Percentiles rank a stretch among this genome's conserved stretches.
phyloP scores from a whole-genome alignment of 225 moss, liverwort and hornwort genomes.

The Marchantia paleacea region DNA sequence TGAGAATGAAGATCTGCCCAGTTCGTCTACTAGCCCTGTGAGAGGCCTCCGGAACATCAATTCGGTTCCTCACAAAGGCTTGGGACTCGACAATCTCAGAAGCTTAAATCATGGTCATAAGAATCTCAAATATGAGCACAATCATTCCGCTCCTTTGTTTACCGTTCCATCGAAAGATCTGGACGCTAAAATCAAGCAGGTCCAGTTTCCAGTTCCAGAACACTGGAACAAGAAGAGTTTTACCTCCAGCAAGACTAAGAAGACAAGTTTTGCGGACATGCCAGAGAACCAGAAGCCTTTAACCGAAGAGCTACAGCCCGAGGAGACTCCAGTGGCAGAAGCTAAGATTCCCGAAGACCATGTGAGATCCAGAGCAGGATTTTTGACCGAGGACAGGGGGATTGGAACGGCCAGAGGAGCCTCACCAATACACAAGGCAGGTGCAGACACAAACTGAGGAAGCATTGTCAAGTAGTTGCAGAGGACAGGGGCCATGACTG shows the following conservation, averaged over 20 bases:
- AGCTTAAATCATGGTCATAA: conserved; percentile 49
- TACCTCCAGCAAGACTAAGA: conserved; percentile 32
- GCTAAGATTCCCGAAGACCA: conserved; percentile 7
- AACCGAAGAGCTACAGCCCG: background rate
- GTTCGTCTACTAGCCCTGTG: conserved; percentile 26
- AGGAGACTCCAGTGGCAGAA: background rate
- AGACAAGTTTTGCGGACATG: conserved; percentile 28
- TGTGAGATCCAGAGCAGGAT: conserved; percentile 45
- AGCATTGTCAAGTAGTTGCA: conserved; percentile 11
- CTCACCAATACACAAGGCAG: conserved; percentile 57
- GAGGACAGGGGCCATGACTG: background rate
- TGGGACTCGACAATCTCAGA: conserved; percentile 37
- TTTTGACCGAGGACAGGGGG: conserved; percentile 59
- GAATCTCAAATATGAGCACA: conserved; percentile 23
- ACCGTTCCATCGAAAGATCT: conserved; percentile 9
- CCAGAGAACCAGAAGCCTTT: conserved; percentile 19
- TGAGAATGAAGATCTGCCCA: conserved; percentile 34
- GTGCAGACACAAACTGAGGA: conserved; percentile 25
- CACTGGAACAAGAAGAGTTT: conserved; percentile 45
- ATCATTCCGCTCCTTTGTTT: conserved; percentile 14
- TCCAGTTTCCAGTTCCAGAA: conserved; percentile 36
- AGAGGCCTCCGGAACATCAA: conserved; percentile 34
- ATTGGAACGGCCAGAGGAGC: conserved; percentile 58
- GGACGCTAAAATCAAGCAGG: conserved; percentile 26
- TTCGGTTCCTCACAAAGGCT: conserved; percentile 26